Percentiles rank a stretch among this genome's conserved stretches.
These are phyloP conservation scores for Periconia macrospinosa DNA, from an alignment of 2,329 filamentous ascomycete genomes.

Conservation along the genomic window DNA sequence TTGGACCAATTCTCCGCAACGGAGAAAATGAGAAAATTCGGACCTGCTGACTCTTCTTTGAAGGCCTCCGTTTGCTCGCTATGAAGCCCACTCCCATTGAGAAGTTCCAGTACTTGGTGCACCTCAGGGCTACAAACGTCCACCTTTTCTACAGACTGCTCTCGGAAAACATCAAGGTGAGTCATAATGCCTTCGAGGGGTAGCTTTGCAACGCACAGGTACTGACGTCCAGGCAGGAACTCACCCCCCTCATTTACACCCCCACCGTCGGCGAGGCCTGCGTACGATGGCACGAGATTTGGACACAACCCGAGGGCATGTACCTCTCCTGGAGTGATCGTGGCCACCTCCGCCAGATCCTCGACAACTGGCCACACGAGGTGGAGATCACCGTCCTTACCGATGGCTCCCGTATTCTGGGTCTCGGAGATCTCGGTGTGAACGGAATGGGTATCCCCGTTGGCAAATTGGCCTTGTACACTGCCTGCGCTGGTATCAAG, in stretches of 20 bases:
- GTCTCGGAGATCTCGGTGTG: constrained; percentile 91
- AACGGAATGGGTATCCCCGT: constrained; percentile 99
- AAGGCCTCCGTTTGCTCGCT: constrained; percentile 73
- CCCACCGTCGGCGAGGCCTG: constrained; percentile 95
- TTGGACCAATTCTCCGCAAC: constrained; percentile 2
- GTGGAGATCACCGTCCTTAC: constrained; percentile 97
- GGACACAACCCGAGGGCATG: constrained; percentile 89
- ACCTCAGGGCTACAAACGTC: constrained; percentile 73
- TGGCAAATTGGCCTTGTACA: constrained; percentile 94
- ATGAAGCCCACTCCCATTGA: constrained; percentile 71
- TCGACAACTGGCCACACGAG: constrained; percentile 90
- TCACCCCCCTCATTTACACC: constrained; percentile 85
- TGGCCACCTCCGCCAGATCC: constrained; percentile 83
- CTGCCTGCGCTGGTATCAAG: constrained; percentile 90
- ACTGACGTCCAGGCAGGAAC: constrained; percentile 57
- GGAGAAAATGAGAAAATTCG: constrained; percentile 21
- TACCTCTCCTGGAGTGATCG: constrained; percentile 96
- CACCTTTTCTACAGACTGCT: constrained; percentile 82
- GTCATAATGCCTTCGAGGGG: neutral
- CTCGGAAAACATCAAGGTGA: constrained; percentile 68
- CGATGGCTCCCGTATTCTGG: constrained; percentile 89
- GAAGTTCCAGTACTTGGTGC: constrained; percentile 81
- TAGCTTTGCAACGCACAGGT: neutral
- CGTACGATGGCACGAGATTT: constrained; percentile 92
- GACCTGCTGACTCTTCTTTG: constrained; percentile 45